Evolutionary conservation across 257 asterid species (phyloP).

Genomic region (Nicotiana knightiana): DNA sequence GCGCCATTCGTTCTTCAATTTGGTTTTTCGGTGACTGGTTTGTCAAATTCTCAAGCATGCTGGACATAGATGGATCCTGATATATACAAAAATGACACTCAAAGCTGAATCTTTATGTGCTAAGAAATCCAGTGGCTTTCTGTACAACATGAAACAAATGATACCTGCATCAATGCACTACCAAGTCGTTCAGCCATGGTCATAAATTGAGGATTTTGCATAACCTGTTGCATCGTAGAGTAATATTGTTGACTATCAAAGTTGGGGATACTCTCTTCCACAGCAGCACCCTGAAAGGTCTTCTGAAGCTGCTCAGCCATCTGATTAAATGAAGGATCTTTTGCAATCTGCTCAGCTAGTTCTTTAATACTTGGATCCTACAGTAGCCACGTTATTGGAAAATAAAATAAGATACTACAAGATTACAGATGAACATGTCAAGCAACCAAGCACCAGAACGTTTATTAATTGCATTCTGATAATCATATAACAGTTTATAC

Average conservation of each 20-base stretch:
- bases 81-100: background rate
- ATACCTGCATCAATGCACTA: constrained; percentile 75
- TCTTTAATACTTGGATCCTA: constrained; percentile 96
- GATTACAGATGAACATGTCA: background rate
- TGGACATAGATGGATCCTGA: constrained; percentile 93
- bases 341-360: constrained; percentile 84
- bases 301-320: constrained; percentile 98
- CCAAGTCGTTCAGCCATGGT: constrained; percentile 95
- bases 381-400: background rate
- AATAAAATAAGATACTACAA: background rate
- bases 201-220: constrained; percentile 96
- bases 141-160: background rate
- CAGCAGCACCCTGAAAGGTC: constrained; percentile 70
- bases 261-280: constrained; percentile 63
- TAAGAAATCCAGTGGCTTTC: background rate
- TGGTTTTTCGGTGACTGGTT: constrained; percentile 75
- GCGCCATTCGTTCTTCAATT: constrained; percentile 79
- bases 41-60: constrained; percentile 83
- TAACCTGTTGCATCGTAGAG: constrained; percentile 88
- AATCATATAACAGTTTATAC: background rate
- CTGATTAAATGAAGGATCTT: constrained; percentile 82
- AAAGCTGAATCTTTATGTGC: background rate
- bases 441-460: background rate
- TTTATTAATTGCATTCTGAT: background rate
- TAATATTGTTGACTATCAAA: constrained; percentile 78